phyloP scores from a whole-genome alignment of 352 stramenopile species.

The Bremia lactucae region DNA sequence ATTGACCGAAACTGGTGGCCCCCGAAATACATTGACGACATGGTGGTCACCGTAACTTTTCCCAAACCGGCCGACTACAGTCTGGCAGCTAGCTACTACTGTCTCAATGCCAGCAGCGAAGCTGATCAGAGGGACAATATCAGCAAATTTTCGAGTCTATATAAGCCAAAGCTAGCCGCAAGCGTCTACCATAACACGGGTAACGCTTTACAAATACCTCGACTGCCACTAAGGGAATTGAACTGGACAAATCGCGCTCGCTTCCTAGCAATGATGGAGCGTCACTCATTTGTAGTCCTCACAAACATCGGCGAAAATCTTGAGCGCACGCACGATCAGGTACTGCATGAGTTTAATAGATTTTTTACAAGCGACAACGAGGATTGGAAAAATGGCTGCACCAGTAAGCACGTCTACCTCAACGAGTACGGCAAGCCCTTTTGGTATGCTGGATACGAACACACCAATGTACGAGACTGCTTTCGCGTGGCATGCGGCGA shows the following conservation, averaged over 20 bases:
- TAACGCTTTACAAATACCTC: constrained; percentile 19
- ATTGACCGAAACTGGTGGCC: constrained; percentile 10
- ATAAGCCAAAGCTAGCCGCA: neutral
- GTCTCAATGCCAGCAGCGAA: constrained; percentile 13
- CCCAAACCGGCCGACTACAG: constrained; percentile 14
- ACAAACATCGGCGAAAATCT: constrained; percentile 35
- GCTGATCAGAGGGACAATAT: neutral
- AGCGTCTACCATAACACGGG: neutral
- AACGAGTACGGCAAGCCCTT: constrained; percentile 51
- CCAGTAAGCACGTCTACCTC: constrained; percentile 42
- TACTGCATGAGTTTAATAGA: constrained; percentile 27
- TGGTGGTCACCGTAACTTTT: constrained; percentile 5
- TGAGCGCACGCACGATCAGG: constrained; percentile 25
- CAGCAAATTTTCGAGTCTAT: neutral
- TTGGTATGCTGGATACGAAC: constrained; percentile 55
- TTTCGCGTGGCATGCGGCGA: constrained; percentile 46
- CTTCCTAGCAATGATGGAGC: constrained; percentile 43
- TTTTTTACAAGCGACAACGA: constrained; percentile 38
- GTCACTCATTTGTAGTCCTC: constrained; percentile 51
- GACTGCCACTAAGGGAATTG: constrained; percentile 30
- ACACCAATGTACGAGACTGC: constrained; percentile 45
- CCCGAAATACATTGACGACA: constrained; percentile 2
- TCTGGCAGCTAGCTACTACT: constrained; percentile 22
- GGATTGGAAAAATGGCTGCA: constrained; percentile 31
- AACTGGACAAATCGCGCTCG: constrained; percentile 37